Percentiles rank a stretch among this genome's conserved stretches.
Evolutionary conservation across 352 stramenopile species (phyloP).

Genomic region (Globisporangium barbulae): DNA sequence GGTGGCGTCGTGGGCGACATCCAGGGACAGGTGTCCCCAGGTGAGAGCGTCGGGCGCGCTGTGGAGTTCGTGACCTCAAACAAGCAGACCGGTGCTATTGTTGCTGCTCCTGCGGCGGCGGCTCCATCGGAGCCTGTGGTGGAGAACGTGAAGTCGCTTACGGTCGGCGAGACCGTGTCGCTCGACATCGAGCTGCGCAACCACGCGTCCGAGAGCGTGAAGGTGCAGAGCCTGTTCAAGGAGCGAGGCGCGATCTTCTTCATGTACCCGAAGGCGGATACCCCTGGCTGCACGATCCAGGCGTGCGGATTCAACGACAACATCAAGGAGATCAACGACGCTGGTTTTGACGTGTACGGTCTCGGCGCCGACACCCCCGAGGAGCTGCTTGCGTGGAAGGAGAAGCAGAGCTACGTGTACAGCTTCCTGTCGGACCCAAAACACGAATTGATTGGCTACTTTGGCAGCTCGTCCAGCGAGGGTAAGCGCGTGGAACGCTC

Average conservation of each 20-base stretch:
- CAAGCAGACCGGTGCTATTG: conserved; percentile 24
- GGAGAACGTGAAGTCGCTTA: conserved; percentile 22
- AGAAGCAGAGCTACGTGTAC: conserved; percentile 77
- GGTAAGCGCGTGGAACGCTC: conserved; percentile 71
- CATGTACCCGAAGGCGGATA: conserved; percentile 88
- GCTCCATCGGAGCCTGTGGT: not conserved
- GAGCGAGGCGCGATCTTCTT: conserved; percentile 83
- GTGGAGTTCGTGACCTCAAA: conserved; percentile 65
- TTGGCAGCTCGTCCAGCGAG: conserved; percentile 68
- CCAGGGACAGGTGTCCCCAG: conserved; percentile 70
- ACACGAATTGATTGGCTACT: conserved; percentile 73
- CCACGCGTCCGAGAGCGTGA: conserved; percentile 50
- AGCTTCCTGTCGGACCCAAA: conserved; percentile 78
- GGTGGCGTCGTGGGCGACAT: conserved; percentile 78
- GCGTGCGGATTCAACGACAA: conserved; percentile 85
- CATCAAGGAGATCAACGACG: conserved; percentile 65
- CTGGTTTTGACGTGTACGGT: conserved; percentile 79
- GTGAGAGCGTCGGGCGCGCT: conserved; percentile 67
- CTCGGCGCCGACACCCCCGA: conserved; percentile 67
- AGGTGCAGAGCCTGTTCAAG: conserved; percentile 71
- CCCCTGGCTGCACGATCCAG: conserved; percentile 78
- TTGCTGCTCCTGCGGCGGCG: not conserved
- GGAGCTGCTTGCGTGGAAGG: conserved; percentile 75
- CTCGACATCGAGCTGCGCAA: conserved; percentile 71
- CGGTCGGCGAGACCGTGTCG: conserved; percentile 42